Evolutionary conservation across 306 rosid genomes (phyloP).

Genomic region (barrel medic (Medicago truncatula)): DNA sequence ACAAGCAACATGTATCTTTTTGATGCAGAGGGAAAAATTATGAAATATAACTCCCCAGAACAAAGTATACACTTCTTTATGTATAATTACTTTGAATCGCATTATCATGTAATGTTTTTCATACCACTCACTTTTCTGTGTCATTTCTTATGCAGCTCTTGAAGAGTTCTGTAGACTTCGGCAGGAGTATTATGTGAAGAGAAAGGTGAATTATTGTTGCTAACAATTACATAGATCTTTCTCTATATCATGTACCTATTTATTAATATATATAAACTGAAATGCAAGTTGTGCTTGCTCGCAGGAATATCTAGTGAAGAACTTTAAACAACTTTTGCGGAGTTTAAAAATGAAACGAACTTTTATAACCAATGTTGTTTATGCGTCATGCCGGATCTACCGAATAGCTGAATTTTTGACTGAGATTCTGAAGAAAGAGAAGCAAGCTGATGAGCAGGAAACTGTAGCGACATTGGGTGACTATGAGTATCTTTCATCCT

Average conservation of each 20-base stretch:
- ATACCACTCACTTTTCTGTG: constrained; percentile 14
- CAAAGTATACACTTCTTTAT: constrained; percentile 61
- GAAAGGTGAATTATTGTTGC: constrained; percentile 65
- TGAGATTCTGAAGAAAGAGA: constrained; percentile 83
- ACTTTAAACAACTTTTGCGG: constrained; percentile 66
- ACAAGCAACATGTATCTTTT: constrained; percentile 92
- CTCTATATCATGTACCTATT: neutral
- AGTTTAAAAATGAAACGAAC: constrained; percentile 73
- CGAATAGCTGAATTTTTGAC: constrained; percentile 72
- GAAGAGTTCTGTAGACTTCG: constrained; percentile 79
- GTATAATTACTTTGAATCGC: neutral
- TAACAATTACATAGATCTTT: neutral
- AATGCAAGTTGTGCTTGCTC: constrained; percentile 25
- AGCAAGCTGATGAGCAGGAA: constrained; percentile 69
- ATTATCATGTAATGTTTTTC: neutral
- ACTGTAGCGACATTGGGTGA: constrained; percentile 61
- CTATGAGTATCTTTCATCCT: constrained; percentile 71
- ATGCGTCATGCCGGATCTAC: too few species aligned
- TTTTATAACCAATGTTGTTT: too few species aligned
- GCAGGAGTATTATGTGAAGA: constrained; percentile 70
- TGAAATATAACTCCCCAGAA: constrained; percentile 81
- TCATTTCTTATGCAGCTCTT: constrained; percentile 65
- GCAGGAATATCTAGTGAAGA: constrained; percentile 68
- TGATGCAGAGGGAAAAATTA: constrained; percentile 76
- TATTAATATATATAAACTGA: constrained; percentile 21